Evolutionary conservation across 345 rosid genomes (phyloP).

Genomic region (Theobroma cacao): DNA sequence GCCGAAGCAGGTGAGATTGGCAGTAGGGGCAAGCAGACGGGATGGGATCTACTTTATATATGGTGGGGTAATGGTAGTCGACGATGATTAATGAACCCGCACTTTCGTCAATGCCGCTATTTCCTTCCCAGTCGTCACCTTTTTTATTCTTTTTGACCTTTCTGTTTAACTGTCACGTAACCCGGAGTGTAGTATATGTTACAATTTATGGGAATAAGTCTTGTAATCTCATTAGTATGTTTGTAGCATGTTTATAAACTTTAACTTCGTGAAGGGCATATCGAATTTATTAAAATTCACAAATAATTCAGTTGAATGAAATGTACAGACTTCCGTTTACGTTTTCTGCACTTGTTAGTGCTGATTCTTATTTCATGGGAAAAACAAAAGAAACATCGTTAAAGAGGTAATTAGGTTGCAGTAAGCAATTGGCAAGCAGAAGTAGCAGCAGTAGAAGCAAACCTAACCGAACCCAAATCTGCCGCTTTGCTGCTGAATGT

Average conservation of each 20-base stretch:
- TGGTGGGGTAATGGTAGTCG: too few relatives aligned
- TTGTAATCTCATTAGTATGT: not conserved
- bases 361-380: not conserved
- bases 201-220: not conserved
- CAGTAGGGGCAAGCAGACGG: too few relatives aligned
- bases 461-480: slow-evolving; percentile 4
- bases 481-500: slow-evolving; percentile 14
- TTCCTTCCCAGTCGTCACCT: too few relatives aligned
- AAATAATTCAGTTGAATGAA: not conserved
- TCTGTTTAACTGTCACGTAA: not conserved
- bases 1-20: too few relatives aligned
- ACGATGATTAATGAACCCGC: too few relatives aligned
- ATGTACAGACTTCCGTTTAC: not conserved
- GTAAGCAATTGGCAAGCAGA: slow-evolving; percentile 5
- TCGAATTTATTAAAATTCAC: not conserved
- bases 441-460: slow-evolving; percentile 24
- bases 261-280: not conserved
- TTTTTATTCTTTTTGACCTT: too few relatives aligned
- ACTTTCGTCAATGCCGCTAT: too few relatives aligned
- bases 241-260: not conserved
- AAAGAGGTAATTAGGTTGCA: not conserved
- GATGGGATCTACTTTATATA: too few relatives aligned
- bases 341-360: not conserved
- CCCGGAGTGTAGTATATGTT: not conserved
- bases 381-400: not conserved